Evolutionary conservation across 768 basidiomycete genomes (phyloP), one percentile per base, ranked within the genome.

Genomic region (Russula olivacea): DNA sequence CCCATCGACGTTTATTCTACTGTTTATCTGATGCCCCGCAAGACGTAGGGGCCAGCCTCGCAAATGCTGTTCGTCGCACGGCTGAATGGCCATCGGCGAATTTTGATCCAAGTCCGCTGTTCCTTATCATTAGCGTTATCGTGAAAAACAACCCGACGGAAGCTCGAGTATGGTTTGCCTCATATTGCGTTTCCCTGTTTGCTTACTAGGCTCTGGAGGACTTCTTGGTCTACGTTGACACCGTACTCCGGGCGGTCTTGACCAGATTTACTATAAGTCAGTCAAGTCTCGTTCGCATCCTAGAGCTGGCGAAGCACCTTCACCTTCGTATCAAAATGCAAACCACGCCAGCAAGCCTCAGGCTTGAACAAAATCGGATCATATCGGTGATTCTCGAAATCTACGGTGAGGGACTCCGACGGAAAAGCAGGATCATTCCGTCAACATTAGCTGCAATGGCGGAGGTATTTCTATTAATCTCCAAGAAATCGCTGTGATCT

Each of bases 21-120:
- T 32, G 14, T 36, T 45, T 4, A 9, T 19, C 48, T 58, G 51
- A 65, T 19, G 9, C 51, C 36, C 15, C 15, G 12, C 11, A 68
- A 91, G 89, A 81, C 70, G 73, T 81, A 51, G 85, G 84, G 7
- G 76, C 80, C 47, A 80, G 81, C 48, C 74, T 89, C 14, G 78
- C 76, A 1, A 75, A 74, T 32, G 69, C 87, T 55, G 79, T 83
- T 49, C 81, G 86, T 7, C 81, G 83, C 36, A 76, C 80, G n/a
- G 78, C 82, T 1, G 87, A 90, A 56, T 78, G 78, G 69, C 70
- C 77, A 43, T 72, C 79, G 21, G 77, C 76, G 14, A 69, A 66
- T 3, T 76, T 84, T 59, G 81, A 89, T 69, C 78, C 84, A 4
- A 82, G 83, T 10, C 77, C 86, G 4, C 69, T 89, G 11, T 68